Evolutionary conservation across 2,329 filamentous ascomycete genomes (phyloP), one percentile per base, ranked within the genome.

Genomic region (Aspergillus neotritici): DNA sequence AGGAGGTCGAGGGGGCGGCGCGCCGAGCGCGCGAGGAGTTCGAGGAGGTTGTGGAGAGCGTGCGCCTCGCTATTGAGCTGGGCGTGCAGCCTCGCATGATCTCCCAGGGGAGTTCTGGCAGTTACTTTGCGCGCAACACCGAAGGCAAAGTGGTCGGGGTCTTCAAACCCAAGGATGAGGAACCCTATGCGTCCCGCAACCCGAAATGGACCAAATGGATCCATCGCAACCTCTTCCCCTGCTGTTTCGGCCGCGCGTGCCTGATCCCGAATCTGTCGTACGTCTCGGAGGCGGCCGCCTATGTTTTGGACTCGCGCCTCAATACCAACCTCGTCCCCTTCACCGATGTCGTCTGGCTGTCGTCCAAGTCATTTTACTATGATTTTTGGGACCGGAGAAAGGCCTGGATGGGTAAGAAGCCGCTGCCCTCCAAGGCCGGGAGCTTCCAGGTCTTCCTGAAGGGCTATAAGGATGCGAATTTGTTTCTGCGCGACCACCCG

Each of bases 151-250:
- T 96, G 12, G 88, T 98, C 4, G 93, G 90, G 30, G 93, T 98
- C 4, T 98, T 98, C 72, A 98, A 98, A 66, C 93, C 93, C 33
- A 98, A 98, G 69, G 93, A 98, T 57, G 93, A 98, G 70, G 94
- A 98, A 66, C 93, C 93, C 1, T 98, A 96, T 62, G 93, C 93
- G 1, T 93, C 87, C 28, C 86, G 88, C 55, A 98, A 98, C 62
- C 93, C 93, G 5, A 98, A 98, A 66, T 97, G 91, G 91, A 97
- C 94, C 56, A 98, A 98, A 69, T 98, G 93, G 93, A 90, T 98
- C 71, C 93, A 98, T 66, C 79, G 93, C 51, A 98, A 98, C 64
- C 65, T 98, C 52, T 97, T 98, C 56, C 93, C 93, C 7, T 98
- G 94, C 70, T 96, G 87, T 67, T 98, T 98, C 59, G 93, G 93